Conservation (phyloP, 352 stramenopile genomes). For the Pythium phragmiticola region DNA sequence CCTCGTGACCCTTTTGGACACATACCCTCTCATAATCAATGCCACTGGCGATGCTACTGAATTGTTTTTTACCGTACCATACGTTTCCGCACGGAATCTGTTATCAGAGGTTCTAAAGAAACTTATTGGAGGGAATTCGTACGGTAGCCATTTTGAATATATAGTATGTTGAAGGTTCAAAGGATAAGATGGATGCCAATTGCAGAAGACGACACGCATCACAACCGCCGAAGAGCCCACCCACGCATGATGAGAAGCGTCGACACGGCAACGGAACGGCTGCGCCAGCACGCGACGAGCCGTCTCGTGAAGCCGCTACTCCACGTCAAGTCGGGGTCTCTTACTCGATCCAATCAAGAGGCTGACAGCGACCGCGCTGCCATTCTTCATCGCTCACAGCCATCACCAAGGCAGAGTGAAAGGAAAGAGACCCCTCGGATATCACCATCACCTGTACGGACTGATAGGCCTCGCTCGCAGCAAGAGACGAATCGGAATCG, state of each 20-base stretch:
- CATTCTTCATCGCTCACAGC: background rate
- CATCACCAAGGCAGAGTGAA: background rate
- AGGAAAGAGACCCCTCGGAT: constrained; percentile 1
- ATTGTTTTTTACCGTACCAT: background rate
- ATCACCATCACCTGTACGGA: background rate
- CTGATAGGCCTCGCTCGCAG: background rate
- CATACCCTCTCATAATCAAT: constrained; percentile 6
- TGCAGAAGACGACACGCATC: background rate
- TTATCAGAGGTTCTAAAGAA: background rate
- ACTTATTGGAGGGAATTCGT: no score
- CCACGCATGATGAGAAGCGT: background rate
- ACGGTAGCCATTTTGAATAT: constrained; percentile 4
- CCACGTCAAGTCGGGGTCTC: background rate
- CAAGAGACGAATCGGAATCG: constrained; percentile 6
- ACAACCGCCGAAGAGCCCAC: background rate
- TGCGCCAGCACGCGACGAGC: constrained; percentile 2
- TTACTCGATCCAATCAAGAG: constrained; percentile 11
- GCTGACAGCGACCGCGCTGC: background rate
- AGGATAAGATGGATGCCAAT: constrained; percentile 25
- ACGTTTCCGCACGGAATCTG: background rate
- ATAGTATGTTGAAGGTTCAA: constrained; percentile 5
- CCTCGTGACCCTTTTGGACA: constrained; percentile 14
- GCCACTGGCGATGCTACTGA: background rate
- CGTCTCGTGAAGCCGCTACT: constrained; percentile 21
- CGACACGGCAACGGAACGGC: background rate